Evolutionary conservation across 768 basidiomycete species (phyloP).

Genomic region (Udeniomyces megalosporus): DNA sequence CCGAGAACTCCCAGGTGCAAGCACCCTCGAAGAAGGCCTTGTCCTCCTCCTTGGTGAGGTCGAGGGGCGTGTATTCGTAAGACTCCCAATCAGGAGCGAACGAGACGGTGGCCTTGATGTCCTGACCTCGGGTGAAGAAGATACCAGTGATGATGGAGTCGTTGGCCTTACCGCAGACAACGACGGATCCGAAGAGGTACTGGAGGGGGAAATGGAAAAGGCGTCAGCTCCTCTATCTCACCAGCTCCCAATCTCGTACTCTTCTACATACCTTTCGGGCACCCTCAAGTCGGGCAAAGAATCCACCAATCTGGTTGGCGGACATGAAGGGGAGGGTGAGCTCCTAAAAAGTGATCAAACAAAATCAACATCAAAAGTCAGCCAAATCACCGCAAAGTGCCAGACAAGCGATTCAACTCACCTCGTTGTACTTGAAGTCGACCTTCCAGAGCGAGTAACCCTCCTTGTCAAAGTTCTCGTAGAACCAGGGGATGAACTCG

Average conservation of each 20-base stretch:
- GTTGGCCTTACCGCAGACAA: conserved; percentile 68
- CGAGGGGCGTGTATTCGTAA: conserved; percentile 62
- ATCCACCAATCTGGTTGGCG: conserved; percentile 51
- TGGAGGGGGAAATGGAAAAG: conserved; percentile 31
- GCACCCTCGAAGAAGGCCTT: conserved; percentile 85
- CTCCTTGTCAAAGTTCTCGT: conserved; percentile 72
- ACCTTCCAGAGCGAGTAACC: conserved; percentile 85
- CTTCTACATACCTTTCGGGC: conserved; percentile 44
- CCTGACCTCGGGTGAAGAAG: conserved; percentile 63
- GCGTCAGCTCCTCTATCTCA: not conserved
- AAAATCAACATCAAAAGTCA: too few relatives aligned
- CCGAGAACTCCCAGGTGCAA: conserved; percentile 80
- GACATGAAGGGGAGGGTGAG: conserved; percentile 12
- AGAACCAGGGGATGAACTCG: conserved; percentile 89
- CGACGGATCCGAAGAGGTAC: conserved; percentile 84
- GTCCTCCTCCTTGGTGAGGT: conserved; percentile 53
- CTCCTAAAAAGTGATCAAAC: conserved; percentile 27
- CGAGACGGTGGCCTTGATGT: conserved; percentile 40
- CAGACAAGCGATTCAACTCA: too few relatives aligned
- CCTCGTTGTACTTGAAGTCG: conserved; percentile 87
- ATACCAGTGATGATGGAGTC: conserved; percentile 66
- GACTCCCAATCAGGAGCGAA: conserved; percentile 79
- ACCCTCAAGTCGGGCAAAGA: conserved; percentile 93
- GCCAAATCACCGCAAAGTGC: too few relatives aligned
- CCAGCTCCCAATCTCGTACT: not conserved